phyloP scores from a whole-genome alignment of 805 yeast species.

The Suhomyces faveliae region DNA sequence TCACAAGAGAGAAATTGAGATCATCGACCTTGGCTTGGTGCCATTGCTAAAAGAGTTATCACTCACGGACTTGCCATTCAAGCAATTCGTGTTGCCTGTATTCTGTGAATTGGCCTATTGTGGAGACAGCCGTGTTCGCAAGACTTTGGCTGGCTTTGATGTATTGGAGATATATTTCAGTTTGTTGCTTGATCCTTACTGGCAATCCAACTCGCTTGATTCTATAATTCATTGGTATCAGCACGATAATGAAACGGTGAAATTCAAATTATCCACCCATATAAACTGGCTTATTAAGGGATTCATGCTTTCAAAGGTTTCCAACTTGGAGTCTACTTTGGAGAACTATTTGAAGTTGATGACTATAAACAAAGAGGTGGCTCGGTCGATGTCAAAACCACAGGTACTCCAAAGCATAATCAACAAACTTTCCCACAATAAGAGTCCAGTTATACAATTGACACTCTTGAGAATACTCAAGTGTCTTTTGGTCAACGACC shows the following conservation, averaged over 20 bases:
- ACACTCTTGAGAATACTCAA: slow-evolving; percentile 32
- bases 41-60: slow-evolving; percentile 44
- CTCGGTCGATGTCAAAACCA: slow-evolving; percentile 24
- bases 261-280: slow-evolving; percentile 24
- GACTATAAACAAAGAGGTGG: slow-evolving; percentile 18
- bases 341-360: slow-evolving; percentile 40
- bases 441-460: slow-evolving; percentile 39
- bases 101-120: slow-evolving; percentile 53
- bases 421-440: slow-evolving; percentile 26
- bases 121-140: slow-evolving; percentile 34
- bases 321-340: slow-evolving; percentile 44
- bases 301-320: slow-evolving; percentile 36
- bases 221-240: slow-evolving; percentile 44
- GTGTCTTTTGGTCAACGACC: neutral
- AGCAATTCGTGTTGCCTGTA: slow-evolving; percentile 53
- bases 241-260: slow-evolving; percentile 24
- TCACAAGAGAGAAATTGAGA: slow-evolving; percentile 42
- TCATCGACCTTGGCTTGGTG: slow-evolving; percentile 47
- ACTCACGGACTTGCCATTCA: slow-evolving; percentile 40
- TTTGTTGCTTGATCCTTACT: slow-evolving; percentile 49
- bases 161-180: slow-evolving; percentile 39
- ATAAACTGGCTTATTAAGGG: slow-evolving; percentile 37
- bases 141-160: slow-evolving; percentile 33
- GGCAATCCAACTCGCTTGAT: slow-evolving; percentile 58
- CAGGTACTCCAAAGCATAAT: slow-evolving; percentile 29